Evolutionary conservation across 1,284 basidiomycete species (phyloP).

Genomic region (Nidula niveotomentosa): DNA sequence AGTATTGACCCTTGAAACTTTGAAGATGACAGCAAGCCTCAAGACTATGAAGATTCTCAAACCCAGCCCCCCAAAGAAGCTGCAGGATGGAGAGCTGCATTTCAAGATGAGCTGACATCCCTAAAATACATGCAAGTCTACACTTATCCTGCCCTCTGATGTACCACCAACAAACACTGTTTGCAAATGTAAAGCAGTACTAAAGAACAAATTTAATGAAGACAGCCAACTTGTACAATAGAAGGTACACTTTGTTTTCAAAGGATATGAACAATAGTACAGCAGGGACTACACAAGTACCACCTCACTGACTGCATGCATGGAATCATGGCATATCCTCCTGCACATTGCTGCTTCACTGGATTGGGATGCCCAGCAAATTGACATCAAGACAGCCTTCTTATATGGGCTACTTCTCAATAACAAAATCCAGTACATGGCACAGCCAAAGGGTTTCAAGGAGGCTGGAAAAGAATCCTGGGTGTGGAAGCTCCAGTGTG

Average conservation of each 20-base stretch:
- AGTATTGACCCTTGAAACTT: neutral
- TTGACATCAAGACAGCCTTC: conserved; percentile 48
- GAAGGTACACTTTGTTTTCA: conserved; percentile 34
- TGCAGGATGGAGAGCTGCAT: neutral
- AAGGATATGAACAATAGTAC: conserved; percentile 37
- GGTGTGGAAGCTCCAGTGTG: conserved; percentile 30
- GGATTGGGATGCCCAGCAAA: conserved; percentile 36
- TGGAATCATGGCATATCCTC: conserved; percentile 32
- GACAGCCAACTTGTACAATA: conserved; percentile 23
- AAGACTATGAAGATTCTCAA: conserved; percentile 1
- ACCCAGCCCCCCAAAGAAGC: neutral
- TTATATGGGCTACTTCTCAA: conserved; percentile 34
- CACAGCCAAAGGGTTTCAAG: conserved; percentile 32
- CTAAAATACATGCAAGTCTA: conserved; percentile 22
- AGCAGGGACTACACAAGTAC: conserved; percentile 42
- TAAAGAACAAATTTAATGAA: conserved; percentile 28
- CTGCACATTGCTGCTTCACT: conserved; percentile 31
- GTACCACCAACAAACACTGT: conserved; percentile 18
- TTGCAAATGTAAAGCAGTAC: conserved; percentile 23
- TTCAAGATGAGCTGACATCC: conserved; percentile 17
- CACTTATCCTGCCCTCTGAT: conserved; percentile 17
- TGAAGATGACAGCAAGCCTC: neutral
- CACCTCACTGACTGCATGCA: conserved; percentile 36
- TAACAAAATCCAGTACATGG: conserved; percentile 36
- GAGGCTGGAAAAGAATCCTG: conserved; percentile 20